These are phyloP conservation scores for Tricholoma terreum DNA, from an alignment of 768 basidiomycete species.

Conservation along the genomic window DNA sequence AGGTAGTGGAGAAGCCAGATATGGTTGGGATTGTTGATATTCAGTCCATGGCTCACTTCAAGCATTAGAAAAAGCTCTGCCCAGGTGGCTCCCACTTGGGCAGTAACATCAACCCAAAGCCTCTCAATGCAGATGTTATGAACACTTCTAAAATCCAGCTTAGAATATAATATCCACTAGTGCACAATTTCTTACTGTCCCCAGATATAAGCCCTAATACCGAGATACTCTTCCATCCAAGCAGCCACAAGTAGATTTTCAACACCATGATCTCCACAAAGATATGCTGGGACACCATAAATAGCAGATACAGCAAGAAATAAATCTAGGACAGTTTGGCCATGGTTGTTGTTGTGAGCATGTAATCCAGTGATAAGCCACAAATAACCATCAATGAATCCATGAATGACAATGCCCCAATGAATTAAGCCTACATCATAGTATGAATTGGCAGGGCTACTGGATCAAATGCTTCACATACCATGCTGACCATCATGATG, in stretches of 20 bases:
- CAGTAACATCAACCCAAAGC: conserved; percentile 35
- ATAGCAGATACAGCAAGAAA: too few relatives aligned
- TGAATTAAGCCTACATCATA: too few relatives aligned
- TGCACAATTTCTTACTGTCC: too few relatives aligned
- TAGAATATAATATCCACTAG: too few relatives aligned
- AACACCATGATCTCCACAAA: conserved; percentile 35
- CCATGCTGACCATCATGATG: conserved; percentile 38
- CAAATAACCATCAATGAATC: conserved; percentile 29
- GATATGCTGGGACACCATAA: too few relatives aligned
- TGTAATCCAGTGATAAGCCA: conserved; percentile 25
- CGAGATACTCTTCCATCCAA: too few relatives aligned
- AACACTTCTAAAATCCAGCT: too few relatives aligned
- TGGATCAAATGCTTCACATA: too few relatives aligned
- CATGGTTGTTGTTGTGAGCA: conserved; percentile 35
- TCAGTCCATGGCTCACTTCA: conserved; percentile 27
- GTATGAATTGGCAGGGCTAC: too few relatives aligned
- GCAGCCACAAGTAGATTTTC: conserved; percentile 24
- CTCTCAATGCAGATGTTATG: too few relatives aligned
- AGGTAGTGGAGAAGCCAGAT: conserved; percentile 27
- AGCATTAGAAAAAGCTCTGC: conserved; percentile 26
- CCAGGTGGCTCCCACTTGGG: conserved; percentile 29
- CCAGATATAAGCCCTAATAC: too few relatives aligned
- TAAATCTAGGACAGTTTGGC: conserved; percentile 29
- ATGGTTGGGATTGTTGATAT: conserved; percentile 23
- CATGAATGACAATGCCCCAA: conserved; percentile 28